A percentile compares a stretch with the other conserved stretches of the same genome.
phyloP scores from a whole-genome alignment of 169 alveolate genomes.

The Cryptosporidium viatorum region DNA sequence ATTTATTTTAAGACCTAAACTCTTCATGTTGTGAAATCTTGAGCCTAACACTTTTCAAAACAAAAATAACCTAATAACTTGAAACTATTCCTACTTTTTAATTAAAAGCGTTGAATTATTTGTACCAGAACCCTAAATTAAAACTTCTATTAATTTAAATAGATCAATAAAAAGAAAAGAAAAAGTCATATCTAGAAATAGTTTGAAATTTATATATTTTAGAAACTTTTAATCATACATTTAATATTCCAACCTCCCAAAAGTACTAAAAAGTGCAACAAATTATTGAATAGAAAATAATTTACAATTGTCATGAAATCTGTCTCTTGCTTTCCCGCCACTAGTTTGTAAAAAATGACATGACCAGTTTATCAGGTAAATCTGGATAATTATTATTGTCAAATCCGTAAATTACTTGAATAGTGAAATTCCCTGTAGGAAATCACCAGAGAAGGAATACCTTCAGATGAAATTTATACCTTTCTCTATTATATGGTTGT shows the following conservation, averaged over 20 bases:
- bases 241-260: not conserved
- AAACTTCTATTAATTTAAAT: too few relatives aligned
- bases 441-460: not conserved
- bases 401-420: not conserved
- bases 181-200: too few relatives aligned
- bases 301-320: not conserved
- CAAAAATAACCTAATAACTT: too few relatives aligned
- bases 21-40: not conserved
- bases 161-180: too few relatives aligned
- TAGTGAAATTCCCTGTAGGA: not conserved
- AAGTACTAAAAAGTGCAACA: too few relatives aligned
- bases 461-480: not conserved
- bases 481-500: not conserved
- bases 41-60: too few relatives aligned
- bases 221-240: too few relatives aligned
- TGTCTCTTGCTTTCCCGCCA: constrained; percentile 5
- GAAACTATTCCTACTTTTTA: too few relatives aligned
- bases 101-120: too few relatives aligned
- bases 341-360: not conserved
- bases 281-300: too few relatives aligned
- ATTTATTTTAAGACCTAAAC: not conserved
- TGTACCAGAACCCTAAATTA: too few relatives aligned
- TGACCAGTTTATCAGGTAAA: not conserved
- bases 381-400: not conserved
- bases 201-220: too few relatives aligned